A percentile compares a stretch with the other conserved stretches of the same genome.
Conservation (phyloP, 352 stramenopile genomes). For the Thraustochytrium striatum region DNA sequence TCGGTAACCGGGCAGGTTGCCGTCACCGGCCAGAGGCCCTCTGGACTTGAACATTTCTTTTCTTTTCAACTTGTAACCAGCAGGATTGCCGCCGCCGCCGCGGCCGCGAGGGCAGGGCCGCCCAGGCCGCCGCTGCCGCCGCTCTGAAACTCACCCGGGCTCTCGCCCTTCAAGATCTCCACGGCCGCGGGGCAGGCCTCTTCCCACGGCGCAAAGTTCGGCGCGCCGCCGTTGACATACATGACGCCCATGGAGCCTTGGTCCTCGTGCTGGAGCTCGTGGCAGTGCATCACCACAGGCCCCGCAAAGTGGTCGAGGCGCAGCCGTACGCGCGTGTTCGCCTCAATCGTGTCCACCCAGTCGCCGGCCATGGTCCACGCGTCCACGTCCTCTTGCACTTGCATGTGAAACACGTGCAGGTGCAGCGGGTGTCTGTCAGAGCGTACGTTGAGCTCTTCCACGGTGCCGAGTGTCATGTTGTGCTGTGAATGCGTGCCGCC, state of each 20-base stretch:
- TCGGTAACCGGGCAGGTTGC: no score
- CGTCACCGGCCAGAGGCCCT: no score
- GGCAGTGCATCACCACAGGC: conserved; percentile 5
- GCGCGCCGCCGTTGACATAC: conserved; percentile 16
- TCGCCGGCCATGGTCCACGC: conserved; percentile 63
- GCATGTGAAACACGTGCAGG: conserved; percentile 73
- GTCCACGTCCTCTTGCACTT: conserved; percentile 68
- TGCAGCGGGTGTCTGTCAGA: conserved; percentile 73
- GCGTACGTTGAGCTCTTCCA: conserved; percentile 69
- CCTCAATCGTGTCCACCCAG: conserved; percentile 70
- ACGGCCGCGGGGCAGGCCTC: no score
- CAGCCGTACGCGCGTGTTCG: conserved; percentile 70
- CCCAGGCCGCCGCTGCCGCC: no score
- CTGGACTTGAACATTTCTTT: no score
- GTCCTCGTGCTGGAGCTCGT: conserved; percentile 23
- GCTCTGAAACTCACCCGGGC: no score
- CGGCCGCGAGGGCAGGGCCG: no score
- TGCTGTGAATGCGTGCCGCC: no score
- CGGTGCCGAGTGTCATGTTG: conserved; percentile 56
- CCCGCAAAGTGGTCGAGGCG: conserved; percentile 65
- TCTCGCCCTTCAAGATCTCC: no score
- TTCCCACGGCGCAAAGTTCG: no score
- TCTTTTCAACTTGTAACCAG: no score
- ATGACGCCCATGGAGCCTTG: neutral
- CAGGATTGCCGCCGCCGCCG: no score